These are phyloP conservation scores for Saccharomycopsis capsularis DNA, from an alignment of 805 yeast genomes.

Conservation along the genomic window DNA sequence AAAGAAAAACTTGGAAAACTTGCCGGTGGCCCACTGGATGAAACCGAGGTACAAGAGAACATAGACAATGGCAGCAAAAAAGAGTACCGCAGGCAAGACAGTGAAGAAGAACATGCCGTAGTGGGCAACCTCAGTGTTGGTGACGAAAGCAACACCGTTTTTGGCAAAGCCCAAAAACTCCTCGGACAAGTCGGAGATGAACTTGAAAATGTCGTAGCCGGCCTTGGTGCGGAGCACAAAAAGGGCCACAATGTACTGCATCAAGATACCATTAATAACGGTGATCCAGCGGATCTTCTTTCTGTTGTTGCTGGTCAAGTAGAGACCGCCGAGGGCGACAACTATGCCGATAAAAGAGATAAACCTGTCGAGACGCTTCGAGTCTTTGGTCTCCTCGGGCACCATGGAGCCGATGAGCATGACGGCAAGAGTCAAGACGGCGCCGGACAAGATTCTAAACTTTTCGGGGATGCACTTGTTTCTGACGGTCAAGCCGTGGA, in stretches of 20 bases:
- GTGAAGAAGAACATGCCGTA: conserved; percentile 46
- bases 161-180: conserved; percentile 50
- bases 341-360: conserved; percentile 50
- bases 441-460: conserved; percentile 39
- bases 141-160: conserved; percentile 55
- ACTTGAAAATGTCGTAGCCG: conserved; percentile 57
- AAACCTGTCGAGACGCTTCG: conserved; percentile 46
- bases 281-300: conserved; percentile 47
- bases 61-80: conserved; percentile 58
- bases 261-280: conserved; percentile 51
- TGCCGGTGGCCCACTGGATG: conserved; percentile 52
- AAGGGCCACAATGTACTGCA: conserved; percentile 52
- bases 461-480: conserved; percentile 37
- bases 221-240: conserved; percentile 53
- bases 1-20: conserved; percentile 51
- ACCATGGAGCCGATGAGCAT: conserved; percentile 50
- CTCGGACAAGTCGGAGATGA: conserved; percentile 50
- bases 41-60: conserved; percentile 53
- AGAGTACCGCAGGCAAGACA: conserved; percentile 55
- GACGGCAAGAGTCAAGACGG: conserved; percentile 38
- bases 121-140: conserved; percentile 34
- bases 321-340: conserved; percentile 40
- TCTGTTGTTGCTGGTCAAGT: conserved; percentile 40
- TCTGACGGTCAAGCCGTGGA: conserved; percentile 20
- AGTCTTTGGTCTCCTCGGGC: conserved; percentile 39